A percentile compares a stretch with the other conserved stretches of the same genome.
These are phyloP conservation scores for Cryptosporidium meleagridis DNA, from an alignment of 169 alveolate genomes.

Conservation along the genomic window DNA sequence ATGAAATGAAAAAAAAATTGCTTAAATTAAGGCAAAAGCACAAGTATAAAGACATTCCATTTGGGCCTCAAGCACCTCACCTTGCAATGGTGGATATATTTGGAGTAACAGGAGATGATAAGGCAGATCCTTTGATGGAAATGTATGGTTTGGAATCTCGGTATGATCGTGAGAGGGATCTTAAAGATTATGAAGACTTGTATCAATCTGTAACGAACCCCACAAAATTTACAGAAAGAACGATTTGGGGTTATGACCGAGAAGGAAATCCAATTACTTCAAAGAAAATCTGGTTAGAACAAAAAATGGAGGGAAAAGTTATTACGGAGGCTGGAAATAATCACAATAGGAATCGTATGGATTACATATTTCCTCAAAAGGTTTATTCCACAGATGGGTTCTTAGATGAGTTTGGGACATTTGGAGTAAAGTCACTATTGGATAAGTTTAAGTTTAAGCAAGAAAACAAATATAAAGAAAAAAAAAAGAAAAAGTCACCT, in stretches of 20 bases:
- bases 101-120: constrained; percentile 59
- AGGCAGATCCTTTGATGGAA: constrained; percentile 11
- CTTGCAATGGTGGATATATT: constrained; percentile 70
- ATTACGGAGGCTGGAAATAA: not conserved
- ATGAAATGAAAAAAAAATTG: constrained; percentile 36
- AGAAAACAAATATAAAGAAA: constrained; percentile 7
- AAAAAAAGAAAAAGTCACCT: constrained; percentile 5
- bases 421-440: constrained; percentile 36
- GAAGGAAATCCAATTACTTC: constrained; percentile 59
- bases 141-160: constrained; percentile 47
- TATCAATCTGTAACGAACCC: constrained; percentile 30
- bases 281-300: constrained; percentile 30
- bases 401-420: constrained; percentile 37
- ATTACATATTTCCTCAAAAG: constrained; percentile 34
- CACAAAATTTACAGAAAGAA: constrained; percentile 17
- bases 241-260: constrained; percentile 62
- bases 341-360: not conserved
- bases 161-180: constrained; percentile 25
- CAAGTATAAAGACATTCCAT: constrained; percentile 41
- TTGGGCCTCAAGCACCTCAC: constrained; percentile 67
- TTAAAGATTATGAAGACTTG: constrained; percentile 16
- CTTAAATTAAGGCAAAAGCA: constrained; percentile 8
- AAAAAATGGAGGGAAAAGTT: not conserved
- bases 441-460: constrained; percentile 20
- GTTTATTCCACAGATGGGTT: constrained; percentile 40